phyloP scores from a whole-genome alignment of 306 rosid species.

The Acacia acuminata region DNA sequence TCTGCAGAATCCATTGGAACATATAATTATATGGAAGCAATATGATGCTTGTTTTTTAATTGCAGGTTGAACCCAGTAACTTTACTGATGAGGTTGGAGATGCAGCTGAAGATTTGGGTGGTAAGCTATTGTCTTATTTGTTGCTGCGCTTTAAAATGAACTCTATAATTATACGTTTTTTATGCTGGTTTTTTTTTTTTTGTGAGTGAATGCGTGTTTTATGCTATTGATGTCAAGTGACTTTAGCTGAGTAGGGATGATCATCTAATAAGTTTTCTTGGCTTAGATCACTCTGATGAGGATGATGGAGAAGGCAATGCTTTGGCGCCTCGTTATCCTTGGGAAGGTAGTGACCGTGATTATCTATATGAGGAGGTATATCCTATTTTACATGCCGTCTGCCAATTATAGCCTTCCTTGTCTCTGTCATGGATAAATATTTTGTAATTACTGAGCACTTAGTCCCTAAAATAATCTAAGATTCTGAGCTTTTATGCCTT shows the following conservation, averaged over 20 bases:
- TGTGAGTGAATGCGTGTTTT: background rate
- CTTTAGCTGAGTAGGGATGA: slow-evolving; percentile 3
- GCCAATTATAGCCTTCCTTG: background rate
- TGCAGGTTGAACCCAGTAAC: slow-evolving; percentile 72
- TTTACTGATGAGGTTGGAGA: slow-evolving; percentile 69
- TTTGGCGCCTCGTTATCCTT: slow-evolving; percentile 61
- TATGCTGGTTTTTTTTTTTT: background rate
- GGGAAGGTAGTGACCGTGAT: slow-evolving; percentile 94
- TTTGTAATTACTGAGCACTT: background rate
- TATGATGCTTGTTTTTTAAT: slow-evolving; percentile 26
- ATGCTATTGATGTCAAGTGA: background rate
- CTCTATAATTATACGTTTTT: background rate
- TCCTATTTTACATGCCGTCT: slow-evolving; percentile 6
- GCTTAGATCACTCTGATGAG: slow-evolving; percentile 60
- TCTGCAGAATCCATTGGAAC: background rate
- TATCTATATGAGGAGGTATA: slow-evolving; percentile 89
- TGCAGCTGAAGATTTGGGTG: slow-evolving; percentile 68
- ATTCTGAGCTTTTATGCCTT: slow-evolving; percentile 5
- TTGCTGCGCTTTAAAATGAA: background rate
- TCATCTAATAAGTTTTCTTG: slow-evolving; percentile 13
- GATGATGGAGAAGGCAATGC: slow-evolving; percentile 58
- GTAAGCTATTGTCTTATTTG: slow-evolving; percentile 30
- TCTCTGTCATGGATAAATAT: background rate
- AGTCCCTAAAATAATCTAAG: background rate
- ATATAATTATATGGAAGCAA: background rate